These are phyloP conservation scores for Bjerkandera adusta DNA, from an alignment of 1,284 basidiomycete genomes.

Conservation along the genomic window DNA sequence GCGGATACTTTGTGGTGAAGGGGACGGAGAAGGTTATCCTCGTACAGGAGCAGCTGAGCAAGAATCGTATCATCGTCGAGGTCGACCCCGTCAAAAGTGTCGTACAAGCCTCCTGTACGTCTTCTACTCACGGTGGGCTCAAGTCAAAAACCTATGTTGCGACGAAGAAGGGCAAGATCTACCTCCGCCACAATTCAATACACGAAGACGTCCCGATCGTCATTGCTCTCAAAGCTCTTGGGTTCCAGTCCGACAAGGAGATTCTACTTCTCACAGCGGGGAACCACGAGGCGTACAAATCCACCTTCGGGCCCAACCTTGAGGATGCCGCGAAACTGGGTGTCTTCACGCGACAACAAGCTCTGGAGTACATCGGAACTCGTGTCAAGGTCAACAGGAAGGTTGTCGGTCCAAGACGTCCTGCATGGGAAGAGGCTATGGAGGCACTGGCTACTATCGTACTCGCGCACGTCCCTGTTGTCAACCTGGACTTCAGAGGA, in stretches of 20 bases:
- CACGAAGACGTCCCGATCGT: constrained; percentile 97
- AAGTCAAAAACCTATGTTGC: constrained; percentile 99
- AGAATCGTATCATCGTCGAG: constrained; percentile 99
- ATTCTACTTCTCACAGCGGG: constrained; percentile 95
- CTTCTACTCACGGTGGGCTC: constrained; percentile 96
- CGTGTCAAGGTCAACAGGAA: constrained; percentile 88
- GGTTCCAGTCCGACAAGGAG: constrained; percentile 97
- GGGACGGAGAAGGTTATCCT: constrained; percentile 99
- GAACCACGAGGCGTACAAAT: constrained; percentile 87
- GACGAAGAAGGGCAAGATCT: constrained; percentile 93
- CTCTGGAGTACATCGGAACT: constrained; percentile 93
- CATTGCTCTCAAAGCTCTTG: constrained; percentile 94
- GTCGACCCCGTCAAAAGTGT: constrained; percentile 88
- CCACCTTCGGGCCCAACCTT: constrained; percentile 87
- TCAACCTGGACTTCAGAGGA: constrained; percentile 87
- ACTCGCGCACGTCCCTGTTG: constrained; percentile 94
- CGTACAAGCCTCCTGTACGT: constrained; percentile 96
- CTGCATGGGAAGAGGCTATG: constrained; percentile 91
- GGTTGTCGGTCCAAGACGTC: constrained; percentile 78
- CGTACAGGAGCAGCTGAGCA: constrained; percentile 98
- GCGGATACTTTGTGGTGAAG: constrained; percentile 99
- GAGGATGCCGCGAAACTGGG: constrained; percentile 91
- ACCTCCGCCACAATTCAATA: constrained; percentile 97
- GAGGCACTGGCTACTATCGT: constrained; percentile 98
- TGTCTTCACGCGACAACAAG: constrained; percentile 93